These are phyloP conservation scores for Venturia effusa DNA, from an alignment of 2,329 filamentous ascomycete genomes.

Conservation along the genomic window DNA sequence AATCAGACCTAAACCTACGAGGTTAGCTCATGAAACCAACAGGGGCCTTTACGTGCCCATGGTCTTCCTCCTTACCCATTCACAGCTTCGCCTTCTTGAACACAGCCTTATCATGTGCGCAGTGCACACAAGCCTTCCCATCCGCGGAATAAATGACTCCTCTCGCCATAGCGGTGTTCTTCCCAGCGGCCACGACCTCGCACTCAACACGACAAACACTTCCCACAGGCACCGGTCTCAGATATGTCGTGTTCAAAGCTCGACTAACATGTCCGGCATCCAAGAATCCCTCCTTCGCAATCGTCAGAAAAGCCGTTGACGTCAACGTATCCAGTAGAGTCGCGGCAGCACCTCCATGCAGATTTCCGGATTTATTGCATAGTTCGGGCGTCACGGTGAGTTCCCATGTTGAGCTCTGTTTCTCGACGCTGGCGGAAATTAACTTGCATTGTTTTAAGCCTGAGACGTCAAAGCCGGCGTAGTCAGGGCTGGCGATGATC, in stretches of 20 bases:
- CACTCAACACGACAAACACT: constrained; percentile 30
- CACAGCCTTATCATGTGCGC: constrained; percentile 7
- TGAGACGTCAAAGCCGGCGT: background rate
- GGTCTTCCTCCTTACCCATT: too few species aligned
- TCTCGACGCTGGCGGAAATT: background rate
- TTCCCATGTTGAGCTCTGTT: constrained; percentile 21
- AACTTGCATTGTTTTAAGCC: constrained; percentile 1
- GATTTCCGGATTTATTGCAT: constrained; percentile 35
- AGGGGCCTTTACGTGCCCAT: too few species aligned
- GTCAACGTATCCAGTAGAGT: constrained; percentile 46
- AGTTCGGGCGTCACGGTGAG: constrained; percentile 34
- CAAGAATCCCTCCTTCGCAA: constrained; percentile 27
- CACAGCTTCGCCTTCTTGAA: constrained; percentile 3
- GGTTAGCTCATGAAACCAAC: too few species aligned
- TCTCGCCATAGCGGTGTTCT: constrained; percentile 27
- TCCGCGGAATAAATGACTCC: constrained; percentile 23
- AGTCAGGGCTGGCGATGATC: background rate
- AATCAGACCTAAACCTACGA: too few species aligned
- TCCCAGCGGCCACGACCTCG: constrained; percentile 34
- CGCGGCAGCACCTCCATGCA: constrained; percentile 44
- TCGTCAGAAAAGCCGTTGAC: constrained; percentile 25
- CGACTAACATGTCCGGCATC: constrained; percentile 32
- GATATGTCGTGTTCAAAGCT: constrained; percentile 34
- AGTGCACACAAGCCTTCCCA: constrained; percentile 3
- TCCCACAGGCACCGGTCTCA: constrained; percentile 31